Base-by-base conservation (phyloP, 1,139 yeast genomes). In the Zhuliangozyma blackwelliae region DNA sequence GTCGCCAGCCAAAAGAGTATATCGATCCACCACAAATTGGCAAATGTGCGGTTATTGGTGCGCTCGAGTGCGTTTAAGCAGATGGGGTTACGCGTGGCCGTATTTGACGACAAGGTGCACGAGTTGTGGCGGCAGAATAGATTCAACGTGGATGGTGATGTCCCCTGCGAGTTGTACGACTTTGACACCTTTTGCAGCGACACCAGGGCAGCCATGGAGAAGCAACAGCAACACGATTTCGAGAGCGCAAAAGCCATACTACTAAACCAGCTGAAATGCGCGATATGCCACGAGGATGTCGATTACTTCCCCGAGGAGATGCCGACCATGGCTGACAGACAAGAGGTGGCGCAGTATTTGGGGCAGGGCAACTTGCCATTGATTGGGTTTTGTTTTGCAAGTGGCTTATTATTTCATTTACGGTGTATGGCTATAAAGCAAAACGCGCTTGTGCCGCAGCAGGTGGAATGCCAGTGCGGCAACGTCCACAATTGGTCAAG, bases 31-130 rank as follows among this genome's bases (percentile, higher is more conserved):
- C 68, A 72, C 36, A 71, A 72, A 37, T 38, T 83, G 12, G 88
- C 75, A 0, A 68, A 76, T 44, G 52, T 77, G 7, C 59, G 78
- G 32, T 53, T 75, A 27, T 56, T 85, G 13, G 35, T 80, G 4
- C 47, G 49, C 1, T 54, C 72, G 5, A 46, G 48, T 2, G 72
- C 68, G 30, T 80, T 80, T 49, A 46, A 48, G 1, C 50, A 59
- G 11, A 59, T 76, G 65, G 61, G 61, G 28, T 49, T 77, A 27
- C 50, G 48, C n/a, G 60, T 75, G 2, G 59, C 60, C 10, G 51
- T 75, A 23, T 72, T 74, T 40, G 62, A 59, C 37, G 34, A 41
- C 0, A 55, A 57, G 5, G 50, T 52, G 3, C 46, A 52, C 31
- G 41, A 49, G 5, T 39, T 36, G 2, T 68, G 72, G 72, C 27